Base-by-base conservation (phyloP, 179 eudicot species). In the Pouteria campechiana region DNA sequence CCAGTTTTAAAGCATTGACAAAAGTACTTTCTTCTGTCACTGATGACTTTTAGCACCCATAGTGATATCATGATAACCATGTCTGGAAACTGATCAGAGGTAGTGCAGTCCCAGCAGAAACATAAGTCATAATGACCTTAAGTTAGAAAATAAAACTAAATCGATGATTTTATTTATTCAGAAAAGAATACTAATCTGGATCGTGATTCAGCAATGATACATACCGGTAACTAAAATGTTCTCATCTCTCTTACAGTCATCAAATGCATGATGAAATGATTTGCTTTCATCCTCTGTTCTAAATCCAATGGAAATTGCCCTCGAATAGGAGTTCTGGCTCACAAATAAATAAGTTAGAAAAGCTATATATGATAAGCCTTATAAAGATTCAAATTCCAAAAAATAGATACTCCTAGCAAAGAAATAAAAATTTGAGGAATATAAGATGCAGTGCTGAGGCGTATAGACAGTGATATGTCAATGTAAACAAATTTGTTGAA, bases 191-290 rank as follows among this genome's bases (percentile, higher is more conserved):
- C 37, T 44, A 24, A 4, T 10, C 37, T 16, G 2, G 34, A 29
- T 40, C 24, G 46, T 21, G 14, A 40, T 17, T 18, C 48, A 51
- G 23, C 30, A 45, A 18, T 13, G 32, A 42, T 22, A 31, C 36
- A 61, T 44, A 49, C 38, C 37, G 52, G 74, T 70, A 89, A 95
- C 98, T 90, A 59, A 67, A 47, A 27, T 52, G 56, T 23, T 46
- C 17, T 55, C 78, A 57, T 76, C 74, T 57, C 68, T 68, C 68
- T 81, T 90, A 83, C 79, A 74, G 57, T 72, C 80, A 50, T 73
- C 82, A 74, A 86, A 86, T 41, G 87, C 84, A 60, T 33, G 45
- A 69, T 82, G 93, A 65, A 85, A 89, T 35, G 75, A 73, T 41
- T 48, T 63, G 67, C 87, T 71, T 58, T 81, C 95, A 59, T 81